Evolutionary conservation across 2,329 filamentous ascomycete genomes (phyloP), one percentile per base, ranked within the genome.

Genomic region (Neoscytalidium dimidiatum): DNA sequence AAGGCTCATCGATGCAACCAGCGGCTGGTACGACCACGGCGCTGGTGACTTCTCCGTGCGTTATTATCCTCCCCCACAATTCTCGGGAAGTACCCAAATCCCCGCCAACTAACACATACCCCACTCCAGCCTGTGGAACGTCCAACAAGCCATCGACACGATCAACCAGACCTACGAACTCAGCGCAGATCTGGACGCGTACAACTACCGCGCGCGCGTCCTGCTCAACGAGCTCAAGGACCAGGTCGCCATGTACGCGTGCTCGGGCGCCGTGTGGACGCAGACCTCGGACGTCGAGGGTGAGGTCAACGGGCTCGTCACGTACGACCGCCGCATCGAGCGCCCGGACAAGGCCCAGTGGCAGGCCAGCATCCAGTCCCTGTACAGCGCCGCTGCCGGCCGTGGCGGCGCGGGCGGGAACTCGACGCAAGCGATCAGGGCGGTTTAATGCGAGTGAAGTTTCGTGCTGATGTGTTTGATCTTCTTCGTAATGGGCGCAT

Each of bases 231-330:
- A 86, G 65, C 73, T 86, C 2, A 70, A 73, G 13, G 80, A 82
- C 2, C 84, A 86, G 66, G 74, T 81, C 13, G 80, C 85, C 65
- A 76, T 76, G 11, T 91, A 82, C 64, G 81, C 85, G 0, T 92
- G 90, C 76, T 89, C 85, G 35, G 89, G 86, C 0, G 90, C 84
- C 11, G 84, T 92, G 0, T 92, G 88, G 84, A 92, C 90, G 0
- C 89, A 92, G 78, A 92, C 89, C 0, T 90, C 87, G 0, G 90
- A 92, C 69, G 89, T 92, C 0, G 89, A 92, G 72, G 89, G 89
- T 4, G 90, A 92, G 73, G 87, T 92, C 8, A 92, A 92, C 69
- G 90, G 90, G 0, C 78, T 92, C 64, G 74, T 90, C 69, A 90
- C 88, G 0, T 90, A 90, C 69, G 89, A 92, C 73, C 84, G 89